Conservation (phyloP, 2,329 filamentous ascomycete species). For the Sclerotinia subarctica region DNA sequence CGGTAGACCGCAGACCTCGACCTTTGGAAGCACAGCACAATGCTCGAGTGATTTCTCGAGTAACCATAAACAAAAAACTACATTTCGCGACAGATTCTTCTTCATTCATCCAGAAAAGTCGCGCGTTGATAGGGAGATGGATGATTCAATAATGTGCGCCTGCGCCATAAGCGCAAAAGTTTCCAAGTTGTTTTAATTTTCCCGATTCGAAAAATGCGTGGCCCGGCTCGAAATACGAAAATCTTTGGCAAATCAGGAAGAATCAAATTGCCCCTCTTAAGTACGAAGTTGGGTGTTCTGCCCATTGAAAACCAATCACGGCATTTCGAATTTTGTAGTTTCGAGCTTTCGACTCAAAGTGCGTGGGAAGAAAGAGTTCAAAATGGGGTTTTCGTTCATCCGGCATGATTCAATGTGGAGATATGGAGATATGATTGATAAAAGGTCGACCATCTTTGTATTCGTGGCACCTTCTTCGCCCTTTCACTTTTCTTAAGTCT, state of each 20-base stretch:
- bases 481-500: neutral
- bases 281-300: constrained; percentile 7
- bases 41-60: neutral
- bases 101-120: constrained; percentile 20
- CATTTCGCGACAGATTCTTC: constrained; percentile 23
- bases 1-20: constrained; percentile 26
- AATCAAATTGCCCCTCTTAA: constrained; percentile 17
- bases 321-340: neutral
- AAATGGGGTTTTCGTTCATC: constrained; percentile 13
- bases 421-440: constrained; percentile 14
- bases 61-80: constrained; percentile 17
- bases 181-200: constrained; percentile 24
- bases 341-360: constrained; percentile 4
- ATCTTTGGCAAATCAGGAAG: constrained; percentile 10
- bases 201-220: constrained; percentile 28
- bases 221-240: constrained; percentile 27
- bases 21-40: constrained; percentile 9
- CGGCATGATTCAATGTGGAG: constrained; percentile 16
- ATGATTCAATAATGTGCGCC: constrained; percentile 24
- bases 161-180: constrained; percentile 33
- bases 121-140: constrained; percentile 27
- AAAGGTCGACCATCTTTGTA: constrained; percentile 10
- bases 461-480: constrained; percentile 11
- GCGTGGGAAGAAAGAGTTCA: neutral
- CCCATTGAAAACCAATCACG: constrained; percentile 13